These are phyloP conservation scores for Cystobasidiaceae sp. DNA, from an alignment of 1,284 basidiomycete genomes.

Conservation along the genomic window DNA sequence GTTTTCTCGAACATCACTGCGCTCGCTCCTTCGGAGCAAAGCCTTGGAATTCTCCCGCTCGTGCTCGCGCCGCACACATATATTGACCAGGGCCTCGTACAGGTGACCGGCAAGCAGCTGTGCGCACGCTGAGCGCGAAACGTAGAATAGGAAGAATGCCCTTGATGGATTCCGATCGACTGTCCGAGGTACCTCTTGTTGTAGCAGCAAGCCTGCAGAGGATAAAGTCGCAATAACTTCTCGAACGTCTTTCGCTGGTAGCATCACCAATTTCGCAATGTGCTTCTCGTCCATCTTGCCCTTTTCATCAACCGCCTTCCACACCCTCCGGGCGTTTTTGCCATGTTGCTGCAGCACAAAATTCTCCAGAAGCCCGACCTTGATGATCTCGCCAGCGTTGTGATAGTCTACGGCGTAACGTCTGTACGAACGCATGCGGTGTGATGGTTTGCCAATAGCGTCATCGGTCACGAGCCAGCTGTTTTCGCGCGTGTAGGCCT, in stretches of 20 bases:
- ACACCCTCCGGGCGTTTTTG: constrained; percentile 74
- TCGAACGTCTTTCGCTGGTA: constrained; percentile 80
- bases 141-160: constrained; percentile 83
- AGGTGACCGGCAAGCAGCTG: constrained; percentile 66
- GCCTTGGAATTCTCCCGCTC: constrained; percentile 63
- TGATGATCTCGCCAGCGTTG: constrained; percentile 13
- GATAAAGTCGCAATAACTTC: constrained; percentile 72
- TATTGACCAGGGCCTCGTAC: constrained; percentile 83
- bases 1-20: constrained; percentile 72
- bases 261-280: constrained; percentile 90
- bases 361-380: constrained; percentile 13
- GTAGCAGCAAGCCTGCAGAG: constrained; percentile 71
- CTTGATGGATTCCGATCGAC: constrained; percentile 77
- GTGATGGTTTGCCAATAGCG: neutral
- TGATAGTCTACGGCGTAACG: constrained; percentile 23
- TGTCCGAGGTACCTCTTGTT: constrained; percentile 83
- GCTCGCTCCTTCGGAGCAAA: constrained; percentile 69
- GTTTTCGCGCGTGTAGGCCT: neutral
- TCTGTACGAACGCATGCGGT: neutral
- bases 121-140: constrained; percentile 75
- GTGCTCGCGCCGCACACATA: constrained; percentile 62
- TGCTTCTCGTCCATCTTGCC: constrained; percentile 97
- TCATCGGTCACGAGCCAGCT: constrained; percentile 17
- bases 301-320: constrained; percentile 73
- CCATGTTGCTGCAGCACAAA: constrained; percentile 57